Evolutionary conservation across 2,329 filamentous ascomycete species (phyloP).

Genomic region (Epichloe sp.): DNA sequence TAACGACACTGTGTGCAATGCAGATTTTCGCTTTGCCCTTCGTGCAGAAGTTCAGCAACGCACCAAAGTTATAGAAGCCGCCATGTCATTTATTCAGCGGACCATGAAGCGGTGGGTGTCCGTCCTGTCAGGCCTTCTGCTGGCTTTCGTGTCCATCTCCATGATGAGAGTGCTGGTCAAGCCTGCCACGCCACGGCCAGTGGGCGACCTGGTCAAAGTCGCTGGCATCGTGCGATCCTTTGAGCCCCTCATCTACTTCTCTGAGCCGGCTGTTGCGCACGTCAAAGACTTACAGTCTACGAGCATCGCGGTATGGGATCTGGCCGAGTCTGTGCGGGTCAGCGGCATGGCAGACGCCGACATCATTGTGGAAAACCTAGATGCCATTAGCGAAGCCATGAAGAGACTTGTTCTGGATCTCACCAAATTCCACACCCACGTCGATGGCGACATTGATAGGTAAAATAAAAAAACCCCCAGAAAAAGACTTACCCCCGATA

Average conservation of each 20-base stretch:
- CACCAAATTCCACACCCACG: slow-evolving; percentile 83
- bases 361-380: slow-evolving; percentile 73
- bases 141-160: slow-evolving; percentile 51
- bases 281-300: slow-evolving; percentile 84
- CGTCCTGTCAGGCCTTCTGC: slow-evolving; percentile 46
- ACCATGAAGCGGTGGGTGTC: slow-evolving; percentile 61
- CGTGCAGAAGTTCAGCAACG: slow-evolving; percentile 80
- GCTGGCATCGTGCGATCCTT: slow-evolving; percentile 82
- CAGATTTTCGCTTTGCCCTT: slow-evolving; percentile 80
- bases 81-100: slow-evolving; percentile 48
- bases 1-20: background rate
- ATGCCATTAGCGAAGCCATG: slow-evolving; percentile 73
- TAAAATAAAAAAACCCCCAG: slow-evolving; percentile 22
- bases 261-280: slow-evolving; percentile 74
- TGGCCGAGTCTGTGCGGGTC: slow-evolving; percentile 76
- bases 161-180: slow-evolving; percentile 54
- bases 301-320: slow-evolving; percentile 85
- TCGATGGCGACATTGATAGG: slow-evolving; percentile 85
- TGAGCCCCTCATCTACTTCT: slow-evolving; percentile 89
- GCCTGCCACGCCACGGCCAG: slow-evolving; percentile 39
- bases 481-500: no score
- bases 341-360: slow-evolving; percentile 86
- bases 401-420: slow-evolving; percentile 76
- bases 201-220: slow-evolving; percentile 70
- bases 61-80: slow-evolving; percentile 69